Evolutionary conservation across 2,329 filamentous ascomycete species (phyloP), one percentile per base, ranked within the genome.

Genomic region (Fusarium heterosporum): DNA sequence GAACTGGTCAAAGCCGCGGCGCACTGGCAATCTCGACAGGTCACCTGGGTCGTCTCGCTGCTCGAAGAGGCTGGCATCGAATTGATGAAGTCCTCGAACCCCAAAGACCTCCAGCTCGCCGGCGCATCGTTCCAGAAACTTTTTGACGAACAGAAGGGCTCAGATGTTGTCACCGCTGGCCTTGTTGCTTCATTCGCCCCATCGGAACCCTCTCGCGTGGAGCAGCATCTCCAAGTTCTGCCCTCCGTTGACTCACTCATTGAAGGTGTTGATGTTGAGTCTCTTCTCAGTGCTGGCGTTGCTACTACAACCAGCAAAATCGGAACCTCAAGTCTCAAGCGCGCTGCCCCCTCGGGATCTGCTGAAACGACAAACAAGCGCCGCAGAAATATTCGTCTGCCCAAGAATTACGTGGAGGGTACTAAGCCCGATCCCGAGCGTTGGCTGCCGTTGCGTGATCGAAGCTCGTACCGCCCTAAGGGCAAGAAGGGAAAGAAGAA

Each of bases 401-500:
- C 91, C 30, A 93, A 92, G 79, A 85, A 89, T 73, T 92, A 88
- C 73, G 92, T 93, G 60, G 86, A 92, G 51, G 87, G 85, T 71
- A 96, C 93, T 83, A 89, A 89, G 68, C 87, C 92, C 32, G 96
- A 99, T 77, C 90, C 93, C 0, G 96, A 99, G 79, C 86, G 96
- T 65, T 99, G 96, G 96, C 80, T 99, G 61, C 95, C 96, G 13
- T 83, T 98, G 73, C 89, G 91, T 51, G 96, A 99, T 77, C 87
- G 96, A 57, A 96, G 92, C 71, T 92, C 89, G 39, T 99, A 97
- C 79, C 84, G 91, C 46, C 93, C 94, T 9, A 97, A 96, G 82
- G 93, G 93, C 8, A 93, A 91, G 82, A 97, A 97, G 84, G 92
- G 93, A 55, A 95, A 93, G 84, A 90, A 93, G 85, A 91, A 90